Evolutionary conservation across 208 protist genomes (phyloP), one percentile per base, ranked within the genome.

Genomic region (Trypanosoma lewisi): DNA sequence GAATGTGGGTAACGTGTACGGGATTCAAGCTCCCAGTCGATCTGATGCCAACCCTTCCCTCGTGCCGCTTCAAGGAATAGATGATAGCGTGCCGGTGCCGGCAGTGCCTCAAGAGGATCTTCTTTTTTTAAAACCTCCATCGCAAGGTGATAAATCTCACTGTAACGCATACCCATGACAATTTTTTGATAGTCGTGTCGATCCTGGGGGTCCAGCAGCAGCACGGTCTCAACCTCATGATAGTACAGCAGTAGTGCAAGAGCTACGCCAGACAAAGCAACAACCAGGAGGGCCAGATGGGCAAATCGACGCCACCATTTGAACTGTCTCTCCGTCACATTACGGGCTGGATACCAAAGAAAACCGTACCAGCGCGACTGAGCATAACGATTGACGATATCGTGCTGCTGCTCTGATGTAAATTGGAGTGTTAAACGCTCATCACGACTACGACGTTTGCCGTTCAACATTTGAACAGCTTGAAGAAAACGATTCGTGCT

Each of bases 21-120:
- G 23, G 67, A 49, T 70, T 89, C 75, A 39, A 83, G 48, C 5
- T 68, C 67, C 86, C 86, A 93, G 67, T 90, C 83, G 7, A 86
- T 34, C 33, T 57, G 31, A 51, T 79, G 63, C 86, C 82, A 90
- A n/a, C 73, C 70, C 58, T 70, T 79, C 44, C 55, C 37, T 4
- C 80, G 69, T 12, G 67, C 73, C 19, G 71, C 86, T n/a, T 93
- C 81, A 12, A 89, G 62, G 4, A 83, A 54, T 12, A 90, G 54
- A 57, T 80, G 83, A n/a, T 75, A 82, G 2, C 78, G 77, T 48
- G 80, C 81, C 39, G 59, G 64, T 14, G 57, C 56, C 21, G 86
- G 83, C 31, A 93, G 71, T 39, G 83, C 81, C 37, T 82, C 72
- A 6, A 89, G 77, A 11, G 86, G 86, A 67, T 93, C 86, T 25